Conservation (phyloP, 495 filamentous ascomycete genomes). For the Diplogelasinospora grovesii region DNA sequence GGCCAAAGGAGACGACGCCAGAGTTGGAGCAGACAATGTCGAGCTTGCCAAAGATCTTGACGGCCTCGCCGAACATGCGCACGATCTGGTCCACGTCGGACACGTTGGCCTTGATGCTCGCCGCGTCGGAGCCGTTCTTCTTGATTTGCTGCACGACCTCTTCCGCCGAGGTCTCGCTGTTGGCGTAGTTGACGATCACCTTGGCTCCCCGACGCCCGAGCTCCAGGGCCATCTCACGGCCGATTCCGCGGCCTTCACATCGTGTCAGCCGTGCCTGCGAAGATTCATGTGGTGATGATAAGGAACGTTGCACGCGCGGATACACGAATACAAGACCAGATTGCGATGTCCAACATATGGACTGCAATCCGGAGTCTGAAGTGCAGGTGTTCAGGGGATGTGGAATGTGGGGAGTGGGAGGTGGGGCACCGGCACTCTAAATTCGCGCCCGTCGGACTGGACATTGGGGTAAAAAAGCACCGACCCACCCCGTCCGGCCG, state of each 20-base stretch:
- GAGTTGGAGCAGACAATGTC: slow-evolving; percentile 70
- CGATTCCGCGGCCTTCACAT: slow-evolving; percentile 58
- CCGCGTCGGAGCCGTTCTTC: slow-evolving; percentile 47
- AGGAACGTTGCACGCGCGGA: not conserved
- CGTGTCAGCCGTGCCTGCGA: not conserved
- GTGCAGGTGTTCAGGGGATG: not conserved
- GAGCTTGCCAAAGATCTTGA: slow-evolving; percentile 53
- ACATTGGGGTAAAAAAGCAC: slow-evolving; percentile 27
- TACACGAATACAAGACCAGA: not conserved
- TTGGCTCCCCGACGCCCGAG: slow-evolving; percentile 68
- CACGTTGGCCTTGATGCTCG: slow-evolving; percentile 71
- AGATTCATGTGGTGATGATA: not conserved
- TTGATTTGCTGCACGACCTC: slow-evolving; percentile 57
- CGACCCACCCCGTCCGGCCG: slow-evolving; percentile 15
- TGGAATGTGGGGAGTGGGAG: slow-evolving; percentile 5
- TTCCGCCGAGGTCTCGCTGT: slow-evolving; percentile 53
- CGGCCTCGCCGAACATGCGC: slow-evolving; percentile 46
- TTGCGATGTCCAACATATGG: not conserved
- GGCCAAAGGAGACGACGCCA: slow-evolving; percentile 57
- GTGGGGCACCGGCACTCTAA: slow-evolving; percentile 1
- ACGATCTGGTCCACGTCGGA: slow-evolving; percentile 57
- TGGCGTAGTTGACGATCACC: slow-evolving; percentile 73
- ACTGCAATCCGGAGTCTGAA: not conserved
- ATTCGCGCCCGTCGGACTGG: slow-evolving; percentile 24
- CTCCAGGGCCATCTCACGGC: slow-evolving; percentile 68